A percentile compares a stretch with the other conserved stretches of the same genome.
These are phyloP conservation scores for Trichoderma citrinoviride DNA, from an alignment of 2,329 filamentous ascomycete genomes.

Conservation along the genomic window DNA sequence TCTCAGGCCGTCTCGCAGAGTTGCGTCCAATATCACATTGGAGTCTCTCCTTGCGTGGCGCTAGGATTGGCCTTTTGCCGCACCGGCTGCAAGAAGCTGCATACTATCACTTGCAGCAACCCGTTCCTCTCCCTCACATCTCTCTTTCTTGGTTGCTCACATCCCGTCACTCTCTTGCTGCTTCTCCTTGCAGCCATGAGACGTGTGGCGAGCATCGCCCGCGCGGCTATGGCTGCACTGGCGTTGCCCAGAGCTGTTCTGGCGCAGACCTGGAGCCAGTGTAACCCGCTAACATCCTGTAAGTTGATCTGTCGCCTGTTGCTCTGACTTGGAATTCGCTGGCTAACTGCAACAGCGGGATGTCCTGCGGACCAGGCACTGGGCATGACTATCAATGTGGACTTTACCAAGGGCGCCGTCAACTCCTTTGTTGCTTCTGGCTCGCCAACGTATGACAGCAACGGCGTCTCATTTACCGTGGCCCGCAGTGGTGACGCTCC, in stretches of 20 bases:
- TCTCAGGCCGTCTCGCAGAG: neutral
- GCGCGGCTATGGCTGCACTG: constrained; percentile 13
- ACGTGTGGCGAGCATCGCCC: constrained; percentile 14
- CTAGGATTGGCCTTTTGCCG: neutral
- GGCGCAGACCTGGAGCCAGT: constrained; percentile 43
- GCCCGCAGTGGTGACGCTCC: constrained; percentile 76
- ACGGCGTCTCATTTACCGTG: constrained; percentile 82
- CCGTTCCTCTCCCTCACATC: neutral
- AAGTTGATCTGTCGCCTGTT: constrained; percentile 23
- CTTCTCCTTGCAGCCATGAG: constrained; percentile 21
- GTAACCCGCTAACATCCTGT: constrained; percentile 41
- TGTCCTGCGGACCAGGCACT: constrained; percentile 79
- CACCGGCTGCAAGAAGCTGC: constrained; percentile 3
- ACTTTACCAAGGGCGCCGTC: constrained; percentile 76
- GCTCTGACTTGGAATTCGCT: neutral
- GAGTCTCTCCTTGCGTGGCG: constrained; percentile 7
- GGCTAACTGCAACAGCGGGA: constrained; percentile 38
- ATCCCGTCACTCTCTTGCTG: neutral
- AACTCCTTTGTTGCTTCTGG: constrained; percentile 74
- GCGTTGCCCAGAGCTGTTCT: constrained; percentile 28
- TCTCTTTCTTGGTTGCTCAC: neutral
- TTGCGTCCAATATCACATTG: neutral
- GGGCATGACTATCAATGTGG: constrained; percentile 75
- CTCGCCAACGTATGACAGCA: constrained; percentile 66
- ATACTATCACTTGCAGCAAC: constrained; percentile 8